These are phyloP conservation scores for Metarhizium humberi DNA, from an alignment of 2,329 filamentous ascomycete species.

Conservation along the genomic window DNA sequence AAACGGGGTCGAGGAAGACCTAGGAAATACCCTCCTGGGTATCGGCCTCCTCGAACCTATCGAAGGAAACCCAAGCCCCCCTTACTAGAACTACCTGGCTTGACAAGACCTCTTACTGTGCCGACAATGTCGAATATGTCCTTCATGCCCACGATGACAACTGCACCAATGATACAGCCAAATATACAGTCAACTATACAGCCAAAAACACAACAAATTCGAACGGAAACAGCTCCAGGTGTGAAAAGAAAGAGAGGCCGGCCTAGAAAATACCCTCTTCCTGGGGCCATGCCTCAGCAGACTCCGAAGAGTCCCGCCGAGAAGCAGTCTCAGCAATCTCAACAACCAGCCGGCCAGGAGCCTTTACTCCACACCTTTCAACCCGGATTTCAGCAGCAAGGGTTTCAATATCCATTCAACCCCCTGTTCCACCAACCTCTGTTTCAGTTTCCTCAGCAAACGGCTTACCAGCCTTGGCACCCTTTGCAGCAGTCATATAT, in stretches of 20 bases:
- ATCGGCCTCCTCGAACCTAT: background rate
- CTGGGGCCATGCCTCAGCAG: background rate
- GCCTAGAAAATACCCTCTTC: conserved; percentile 4
- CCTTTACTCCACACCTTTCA: conserved; percentile 3
- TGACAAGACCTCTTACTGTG: background rate
- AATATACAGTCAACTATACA: background rate
- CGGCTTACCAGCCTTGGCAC: conserved; percentile 1
- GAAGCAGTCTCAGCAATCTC: background rate
- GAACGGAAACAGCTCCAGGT: background rate
- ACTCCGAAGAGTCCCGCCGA: background rate
- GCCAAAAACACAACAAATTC: background rate
- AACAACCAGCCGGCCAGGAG: conserved; percentile 3
- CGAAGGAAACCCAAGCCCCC: background rate
- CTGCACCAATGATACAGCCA: background rate
- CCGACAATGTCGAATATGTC: background rate
- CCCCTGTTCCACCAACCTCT: conserved; percentile 2
- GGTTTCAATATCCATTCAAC: conserved; percentile 5
- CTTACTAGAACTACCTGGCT: background rate
- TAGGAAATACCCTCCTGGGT: conserved; percentile 2
- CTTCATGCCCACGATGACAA: background rate
- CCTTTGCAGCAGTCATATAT: conserved; percentile 1
- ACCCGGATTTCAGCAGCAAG: conserved; percentile 3
- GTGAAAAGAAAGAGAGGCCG: conserved; percentile 5
- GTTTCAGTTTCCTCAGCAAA: conserved; percentile 1
- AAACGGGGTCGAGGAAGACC: conserved; percentile 1